These are phyloP conservation scores for Myxozyma vanderwaltii DNA, from an alignment of 805 yeast genomes.

Conservation along the genomic window DNA sequence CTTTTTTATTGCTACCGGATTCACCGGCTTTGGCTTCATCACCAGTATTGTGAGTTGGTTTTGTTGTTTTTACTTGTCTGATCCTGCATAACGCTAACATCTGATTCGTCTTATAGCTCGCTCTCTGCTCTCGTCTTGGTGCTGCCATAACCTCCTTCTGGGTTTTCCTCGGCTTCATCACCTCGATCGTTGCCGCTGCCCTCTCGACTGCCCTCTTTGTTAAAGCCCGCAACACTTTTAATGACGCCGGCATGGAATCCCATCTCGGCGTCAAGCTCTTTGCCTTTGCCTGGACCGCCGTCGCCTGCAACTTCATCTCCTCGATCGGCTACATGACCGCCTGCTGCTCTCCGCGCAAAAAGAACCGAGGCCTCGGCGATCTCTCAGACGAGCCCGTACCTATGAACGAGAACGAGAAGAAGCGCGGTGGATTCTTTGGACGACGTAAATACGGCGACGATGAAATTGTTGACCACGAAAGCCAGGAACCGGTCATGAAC, in stretches of 20 bases:
- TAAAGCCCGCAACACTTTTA: slow-evolving; percentile 73
- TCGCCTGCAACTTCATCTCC: slow-evolving; percentile 41
- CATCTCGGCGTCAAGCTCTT: slow-evolving; percentile 43
- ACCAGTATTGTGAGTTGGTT: slow-evolving; percentile 18
- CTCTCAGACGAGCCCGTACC: slow-evolving; percentile 19
- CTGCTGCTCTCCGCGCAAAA: slow-evolving; percentile 23
- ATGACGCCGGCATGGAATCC: slow-evolving; percentile 37
- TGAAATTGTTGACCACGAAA: slow-evolving; percentile 19
- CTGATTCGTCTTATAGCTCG: slow-evolving; percentile 9
- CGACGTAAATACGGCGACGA: slow-evolving; percentile 21
- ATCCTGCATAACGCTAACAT: no score
- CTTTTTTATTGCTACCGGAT: slow-evolving; percentile 58
- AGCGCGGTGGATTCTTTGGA: slow-evolving; percentile 26
- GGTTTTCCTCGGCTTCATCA: slow-evolving; percentile 36
- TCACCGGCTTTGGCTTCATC: slow-evolving; percentile 53
- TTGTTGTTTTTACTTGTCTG: no score
- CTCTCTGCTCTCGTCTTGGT: slow-evolving; percentile 27
- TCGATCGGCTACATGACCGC: slow-evolving; percentile 38
- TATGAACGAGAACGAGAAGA: slow-evolving; percentile 18
- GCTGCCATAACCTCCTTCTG: slow-evolving; percentile 32
- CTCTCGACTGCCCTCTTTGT: slow-evolving; percentile 75
- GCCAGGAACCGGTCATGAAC: slow-evolving; percentile 19
- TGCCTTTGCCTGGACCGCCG: slow-evolving; percentile 66
- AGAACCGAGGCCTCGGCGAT: slow-evolving; percentile 17
- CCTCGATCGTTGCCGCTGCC: slow-evolving; percentile 38